phyloP scores from a whole-genome alignment of 306 rosid species.

The cucumber (Cucumis sativus) region Cucumber_9930_V3 NC_026659.2:14436001-14436500 shows the following conservation, averaged over 20 bases:
- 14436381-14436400: too few species aligned
- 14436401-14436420: too few species aligned
- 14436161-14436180: slow-evolving; percentile 27
- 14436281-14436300: too few species aligned
- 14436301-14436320: too few species aligned
- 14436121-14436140: neutral
- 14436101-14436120: neutral
- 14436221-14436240: slow-evolving; percentile 81
- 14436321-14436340: too few species aligned
- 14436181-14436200: slow-evolving; percentile 40
- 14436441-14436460: too few species aligned
- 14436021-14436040: neutral
- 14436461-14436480: too few species aligned
- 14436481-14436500: too few species aligned
- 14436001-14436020: neutral
- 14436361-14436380: too few species aligned
- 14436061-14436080: neutral
- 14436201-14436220: slow-evolving; percentile 69
- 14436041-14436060: neutral
- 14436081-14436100: neutral
- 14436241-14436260: slow-evolving; percentile 73
- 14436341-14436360: too few species aligned
- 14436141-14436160: slow-evolving; percentile 10
- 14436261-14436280: slow-evolving; percentile 34
- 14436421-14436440: too few species aligned